A percentile compares a stretch with the other conserved stretches of the same genome.
These are phyloP conservation scores for Alternaria viburni DNA, from an alignment of 2,329 filamentous ascomycete species.

Conservation along the genomic window DNA sequence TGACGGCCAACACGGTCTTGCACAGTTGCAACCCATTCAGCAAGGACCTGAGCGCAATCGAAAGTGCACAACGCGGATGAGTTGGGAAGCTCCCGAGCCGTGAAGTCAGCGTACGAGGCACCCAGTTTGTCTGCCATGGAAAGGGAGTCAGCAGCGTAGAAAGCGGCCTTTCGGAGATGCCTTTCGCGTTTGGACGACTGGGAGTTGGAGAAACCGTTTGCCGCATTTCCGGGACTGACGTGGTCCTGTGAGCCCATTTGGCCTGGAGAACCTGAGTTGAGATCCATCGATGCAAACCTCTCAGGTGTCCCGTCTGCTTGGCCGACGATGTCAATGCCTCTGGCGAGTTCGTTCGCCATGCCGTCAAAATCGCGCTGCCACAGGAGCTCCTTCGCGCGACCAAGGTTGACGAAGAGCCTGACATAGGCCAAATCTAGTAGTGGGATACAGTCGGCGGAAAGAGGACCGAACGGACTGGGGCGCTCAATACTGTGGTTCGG, in stretches of 20 bases:
- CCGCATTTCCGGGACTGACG: slow-evolving; percentile 42
- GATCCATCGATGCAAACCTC: slow-evolving; percentile 44
- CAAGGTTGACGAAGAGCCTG: slow-evolving; percentile 90
- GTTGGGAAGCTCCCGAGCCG: slow-evolving; percentile 82
- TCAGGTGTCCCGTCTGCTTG: slow-evolving; percentile 70
- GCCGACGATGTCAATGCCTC: slow-evolving; percentile 76
- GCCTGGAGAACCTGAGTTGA: slow-evolving; percentile 33
- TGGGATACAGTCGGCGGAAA: slow-evolving; percentile 90
- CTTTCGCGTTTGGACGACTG: slow-evolving; percentile 77
- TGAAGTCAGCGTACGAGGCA: slow-evolving; percentile 82
- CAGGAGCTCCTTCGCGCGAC: slow-evolving; percentile 87
- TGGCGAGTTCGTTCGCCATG: slow-evolving; percentile 85
- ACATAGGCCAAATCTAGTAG: slow-evolving; percentile 91
- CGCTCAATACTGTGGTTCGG: slow-evolving; percentile 82
- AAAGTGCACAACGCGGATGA: slow-evolving; percentile 92
- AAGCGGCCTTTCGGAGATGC: slow-evolving; percentile 91
- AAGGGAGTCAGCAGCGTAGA: slow-evolving; percentile 90
- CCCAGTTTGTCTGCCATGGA: slow-evolving; percentile 86
- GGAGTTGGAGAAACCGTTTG: slow-evolving; percentile 41
- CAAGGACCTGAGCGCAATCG: slow-evolving; percentile 91
- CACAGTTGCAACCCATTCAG: slow-evolving; percentile 91
- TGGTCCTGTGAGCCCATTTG: slow-evolving; percentile 34
- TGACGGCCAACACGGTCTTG: slow-evolving; percentile 94
- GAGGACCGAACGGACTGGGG: slow-evolving; percentile 83
- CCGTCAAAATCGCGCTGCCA: slow-evolving; percentile 94